Evolutionary conservation across 805 yeast species (phyloP).

Genomic region (Priceomyces haplophilus): DNA sequence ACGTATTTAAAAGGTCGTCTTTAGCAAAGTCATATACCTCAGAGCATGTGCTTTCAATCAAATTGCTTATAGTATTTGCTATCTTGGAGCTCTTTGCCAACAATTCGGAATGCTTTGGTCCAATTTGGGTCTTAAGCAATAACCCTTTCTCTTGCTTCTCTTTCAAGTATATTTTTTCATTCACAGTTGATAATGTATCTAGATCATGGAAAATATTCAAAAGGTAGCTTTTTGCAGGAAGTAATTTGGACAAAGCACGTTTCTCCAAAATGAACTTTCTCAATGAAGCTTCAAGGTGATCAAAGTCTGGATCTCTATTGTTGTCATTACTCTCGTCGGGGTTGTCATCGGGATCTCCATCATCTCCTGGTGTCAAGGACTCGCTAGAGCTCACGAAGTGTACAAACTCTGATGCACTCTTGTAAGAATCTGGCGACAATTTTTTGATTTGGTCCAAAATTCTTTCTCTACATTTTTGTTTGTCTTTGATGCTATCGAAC

Average conservation of each 20-base stretch:
- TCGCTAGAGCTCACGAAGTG: conserved; percentile 80
- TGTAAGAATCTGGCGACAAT: conserved; percentile 86
- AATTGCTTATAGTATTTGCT: conserved; percentile 55
- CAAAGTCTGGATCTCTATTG: conserved; percentile 63
- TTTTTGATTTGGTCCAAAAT: conserved; percentile 82
- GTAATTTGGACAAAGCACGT: conserved; percentile 79
- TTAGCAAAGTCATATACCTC: conserved; percentile 62
- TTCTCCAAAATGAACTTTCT: conserved; percentile 86
- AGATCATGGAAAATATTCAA: conserved; percentile 68
- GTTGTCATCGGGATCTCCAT: conserved; percentile 29
- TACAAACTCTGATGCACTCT: conserved; percentile 84
- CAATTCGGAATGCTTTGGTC: conserved; percentile 61
- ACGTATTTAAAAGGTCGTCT: conserved; percentile 46
- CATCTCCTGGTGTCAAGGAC: conserved; percentile 36
- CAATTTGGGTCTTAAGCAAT: conserved; percentile 50
- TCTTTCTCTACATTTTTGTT: conserved; percentile 69
- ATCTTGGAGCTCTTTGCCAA: conserved; percentile 51
- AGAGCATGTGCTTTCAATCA: conserved; percentile 60
- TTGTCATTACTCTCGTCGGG: conserved; percentile 27
- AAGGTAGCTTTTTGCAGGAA: conserved; percentile 90
- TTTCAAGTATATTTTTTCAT: conserved; percentile 50
- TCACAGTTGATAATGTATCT: conserved; percentile 55
- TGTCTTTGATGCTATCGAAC: conserved; percentile 82
- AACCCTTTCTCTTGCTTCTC: conserved; percentile 47
- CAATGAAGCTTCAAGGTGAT: conserved; percentile 76